phyloP scores from a whole-genome alignment of 805 yeast genomes.

The Nakazawaea peltata region DNA sequence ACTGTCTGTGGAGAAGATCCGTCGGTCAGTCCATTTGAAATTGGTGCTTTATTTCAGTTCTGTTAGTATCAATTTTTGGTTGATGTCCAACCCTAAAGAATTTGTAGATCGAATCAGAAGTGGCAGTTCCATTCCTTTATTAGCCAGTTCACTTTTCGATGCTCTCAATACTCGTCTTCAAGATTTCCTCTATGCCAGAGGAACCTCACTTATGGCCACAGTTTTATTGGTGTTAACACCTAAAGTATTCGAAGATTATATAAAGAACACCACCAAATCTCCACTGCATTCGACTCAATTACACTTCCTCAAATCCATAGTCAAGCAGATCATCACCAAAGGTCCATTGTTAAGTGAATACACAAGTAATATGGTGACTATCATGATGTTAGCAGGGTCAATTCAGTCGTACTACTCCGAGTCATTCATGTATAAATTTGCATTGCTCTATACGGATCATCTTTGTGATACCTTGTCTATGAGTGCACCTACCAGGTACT shows the following conservation, averaged over 20 bases:
- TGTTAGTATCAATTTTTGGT: constrained; percentile 41
- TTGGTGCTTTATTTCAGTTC: constrained; percentile 36
- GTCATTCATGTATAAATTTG: constrained; percentile 5
- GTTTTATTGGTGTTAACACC: constrained; percentile 26
- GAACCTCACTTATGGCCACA: constrained; percentile 20
- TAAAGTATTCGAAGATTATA: constrained; percentile 18
- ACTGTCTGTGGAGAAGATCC: constrained; percentile 26
- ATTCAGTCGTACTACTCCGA: constrained; percentile 4
- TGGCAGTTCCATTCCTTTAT: constrained; percentile 5
- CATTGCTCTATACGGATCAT: constrained; percentile 4
- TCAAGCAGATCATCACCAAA: constrained; percentile 4
- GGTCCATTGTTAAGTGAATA: constrained; percentile 5
- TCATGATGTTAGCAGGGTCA: constrained; percentile 9
- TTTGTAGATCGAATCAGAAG: constrained; percentile 21
- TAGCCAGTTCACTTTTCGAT: constrained; percentile 6
- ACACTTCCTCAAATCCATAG: constrained; percentile 6
- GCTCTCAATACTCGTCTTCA: constrained; percentile 1
- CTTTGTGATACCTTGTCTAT: constrained; percentile 7
- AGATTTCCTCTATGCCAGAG: constrained; percentile 3
- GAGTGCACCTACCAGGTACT: constrained; percentile 13
- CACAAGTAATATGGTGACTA: constrained; percentile 8
- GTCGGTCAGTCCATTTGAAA: constrained; percentile 37
- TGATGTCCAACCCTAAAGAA: constrained; percentile 38
- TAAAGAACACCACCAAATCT: constrained; percentile 7
- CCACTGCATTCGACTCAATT: constrained; percentile 1